phyloP scores from a whole-genome alignment of 202 grass and related monocot species.

The Saccharum hybrid region DNA sequence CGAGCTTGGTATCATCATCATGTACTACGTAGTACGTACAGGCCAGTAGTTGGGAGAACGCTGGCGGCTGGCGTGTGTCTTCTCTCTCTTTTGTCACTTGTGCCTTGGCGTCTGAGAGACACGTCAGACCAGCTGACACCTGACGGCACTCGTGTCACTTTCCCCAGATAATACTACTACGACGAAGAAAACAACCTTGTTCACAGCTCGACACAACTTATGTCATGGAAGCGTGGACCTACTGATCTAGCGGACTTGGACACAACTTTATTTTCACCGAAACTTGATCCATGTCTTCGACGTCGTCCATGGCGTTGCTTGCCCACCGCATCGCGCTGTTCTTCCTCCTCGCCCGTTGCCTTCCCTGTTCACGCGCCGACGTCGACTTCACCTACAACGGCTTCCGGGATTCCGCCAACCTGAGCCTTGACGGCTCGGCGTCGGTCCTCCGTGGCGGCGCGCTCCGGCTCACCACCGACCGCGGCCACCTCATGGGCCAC shows the following conservation, averaged over 20 bases:
- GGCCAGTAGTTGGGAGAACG: neutral
- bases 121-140: neutral
- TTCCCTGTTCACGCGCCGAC: neutral
- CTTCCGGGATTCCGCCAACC: constrained; percentile 49
- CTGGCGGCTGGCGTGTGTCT: neutral
- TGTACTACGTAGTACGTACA: too few relatives aligned
- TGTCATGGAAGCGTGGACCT: neutral
- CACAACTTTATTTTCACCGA: neutral
- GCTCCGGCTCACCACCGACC: constrained; percentile 70
- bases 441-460: constrained; percentile 46
- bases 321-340: neutral
- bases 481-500: constrained; percentile 51
- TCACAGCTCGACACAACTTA: neutral
- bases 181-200: too few relatives aligned
- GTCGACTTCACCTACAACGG: constrained; percentile 60
- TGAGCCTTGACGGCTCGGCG: constrained; percentile 53
- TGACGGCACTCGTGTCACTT: neutral
- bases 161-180: neutral
- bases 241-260: neutral
- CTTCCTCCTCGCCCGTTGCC: constrained; percentile 22
- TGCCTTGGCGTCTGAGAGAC: neutral
- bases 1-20: neutral
- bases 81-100: neutral
- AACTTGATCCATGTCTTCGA: too few relatives aligned
- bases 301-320: neutral